A percentile compares a stretch with the other conserved stretches of the same genome.
phyloP scores from a whole-genome alignment of 2,329 filamentous ascomycete species.

The Paramyrothecium roridum region DNA sequence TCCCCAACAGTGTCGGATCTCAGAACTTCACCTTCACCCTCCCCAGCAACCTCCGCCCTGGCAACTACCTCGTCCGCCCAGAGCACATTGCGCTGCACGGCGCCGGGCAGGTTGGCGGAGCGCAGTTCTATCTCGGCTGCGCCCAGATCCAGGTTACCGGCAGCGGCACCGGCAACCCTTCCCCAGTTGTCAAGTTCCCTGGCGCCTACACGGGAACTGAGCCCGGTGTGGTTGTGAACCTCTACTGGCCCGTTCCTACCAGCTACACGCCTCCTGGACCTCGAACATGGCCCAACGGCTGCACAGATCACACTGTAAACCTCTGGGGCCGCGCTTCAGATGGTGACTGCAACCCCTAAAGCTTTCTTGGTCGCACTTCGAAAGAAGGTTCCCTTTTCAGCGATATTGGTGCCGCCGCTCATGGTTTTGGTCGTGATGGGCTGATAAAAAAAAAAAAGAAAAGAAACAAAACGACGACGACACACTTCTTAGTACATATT shows the following conservation, averaged over 20 bases:
- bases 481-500: too few species aligned
- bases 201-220: slow-evolving; percentile 21
- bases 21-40: slow-evolving; percentile 19
- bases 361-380: too few species aligned
- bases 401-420: too few species aligned
- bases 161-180: slow-evolving; percentile 12
- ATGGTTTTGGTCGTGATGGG: too few species aligned
- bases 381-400: too few species aligned
- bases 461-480: too few species aligned
- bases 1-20: slow-evolving; percentile 11
- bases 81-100: slow-evolving; percentile 29
- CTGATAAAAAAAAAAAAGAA: too few species aligned
- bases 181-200: slow-evolving; percentile 21
- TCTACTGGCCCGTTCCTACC: slow-evolving; percentile 23
- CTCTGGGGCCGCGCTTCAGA: slow-evolving; percentile 18
- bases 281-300: slow-evolving; percentile 20
- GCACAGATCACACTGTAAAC: slow-evolving; percentile 27
- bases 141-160: slow-evolving; percentile 15
- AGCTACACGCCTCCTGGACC: slow-evolving; percentile 22
- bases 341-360: slow-evolving; percentile 21
- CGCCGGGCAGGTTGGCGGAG: slow-evolving; percentile 21
- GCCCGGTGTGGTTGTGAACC: slow-evolving; percentile 19
- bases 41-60: slow-evolving; percentile 12
- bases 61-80: slow-evolving; percentile 21
- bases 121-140: slow-evolving; percentile 26